These are phyloP conservation scores for Lachnellula arida DNA, from an alignment of 2,329 filamentous ascomycete species.

Conservation along the genomic window DNA sequence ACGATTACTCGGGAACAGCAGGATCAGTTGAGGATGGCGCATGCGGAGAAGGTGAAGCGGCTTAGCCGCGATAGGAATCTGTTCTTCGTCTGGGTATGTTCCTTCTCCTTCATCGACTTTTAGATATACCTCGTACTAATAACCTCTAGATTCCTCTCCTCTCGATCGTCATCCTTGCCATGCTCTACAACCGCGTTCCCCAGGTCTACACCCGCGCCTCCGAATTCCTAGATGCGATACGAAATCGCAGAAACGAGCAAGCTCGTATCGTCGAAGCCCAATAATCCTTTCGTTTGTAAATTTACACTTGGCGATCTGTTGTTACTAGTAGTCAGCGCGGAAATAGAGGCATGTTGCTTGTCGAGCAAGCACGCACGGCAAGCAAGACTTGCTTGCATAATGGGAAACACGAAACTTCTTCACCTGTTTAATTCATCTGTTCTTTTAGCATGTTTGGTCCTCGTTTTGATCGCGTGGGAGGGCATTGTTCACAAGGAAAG, in stretches of 20 bases:
- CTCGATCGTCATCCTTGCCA: slow-evolving; percentile 43
- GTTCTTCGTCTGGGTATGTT: slow-evolving; percentile 62
- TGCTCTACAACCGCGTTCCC: slow-evolving; percentile 49
- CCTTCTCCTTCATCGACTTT: not conserved
- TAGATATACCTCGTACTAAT: slow-evolving; percentile 15
- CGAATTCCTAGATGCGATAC: slow-evolving; percentile 17
- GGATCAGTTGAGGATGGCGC: slow-evolving; percentile 56
- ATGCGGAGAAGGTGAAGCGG: slow-evolving; percentile 58
- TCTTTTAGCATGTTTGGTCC: not conserved
- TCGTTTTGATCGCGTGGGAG: too few species aligned
- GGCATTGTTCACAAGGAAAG: too few species aligned
- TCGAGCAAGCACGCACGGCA: not conserved
- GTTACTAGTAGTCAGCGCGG: too few species aligned
- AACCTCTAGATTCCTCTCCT: slow-evolving; percentile 45
- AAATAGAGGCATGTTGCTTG: too few species aligned
- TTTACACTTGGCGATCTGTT: not conserved
- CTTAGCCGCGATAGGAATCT: slow-evolving; percentile 60
- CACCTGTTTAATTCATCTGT: not conserved
- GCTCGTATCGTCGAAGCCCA: slow-evolving; percentile 26
- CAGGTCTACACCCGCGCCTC: slow-evolving; percentile 34
- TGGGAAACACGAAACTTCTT: too few species aligned
- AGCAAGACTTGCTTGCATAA: too few species aligned
- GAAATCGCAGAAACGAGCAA: slow-evolving; percentile 9
- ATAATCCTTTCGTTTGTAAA: slow-evolving; percentile 6
- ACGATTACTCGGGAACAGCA: slow-evolving; percentile 62